Evolutionary conservation across 352 stramenopile genomes (phyloP).

Genomic region (Phytopythium kandeliae): DNA sequence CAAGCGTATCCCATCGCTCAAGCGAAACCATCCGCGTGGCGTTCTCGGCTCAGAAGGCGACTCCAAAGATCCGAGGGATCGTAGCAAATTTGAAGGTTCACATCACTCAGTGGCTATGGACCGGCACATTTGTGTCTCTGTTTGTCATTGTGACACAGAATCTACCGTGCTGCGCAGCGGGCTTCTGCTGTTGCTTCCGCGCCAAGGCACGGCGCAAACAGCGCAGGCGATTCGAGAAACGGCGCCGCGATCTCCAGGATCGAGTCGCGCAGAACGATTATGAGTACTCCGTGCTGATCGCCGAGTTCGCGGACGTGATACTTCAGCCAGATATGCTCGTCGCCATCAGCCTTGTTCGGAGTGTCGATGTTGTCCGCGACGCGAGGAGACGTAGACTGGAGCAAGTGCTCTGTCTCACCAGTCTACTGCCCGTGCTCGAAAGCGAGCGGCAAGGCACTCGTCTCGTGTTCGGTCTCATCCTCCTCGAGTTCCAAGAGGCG

Average conservation of each 20-base stretch:
- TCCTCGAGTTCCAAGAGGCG: conserved; percentile 21
- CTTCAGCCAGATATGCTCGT: conserved; percentile 37
- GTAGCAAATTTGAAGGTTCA: neutral
- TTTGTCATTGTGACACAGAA: conserved; percentile 45
- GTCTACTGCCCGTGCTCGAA: conserved; percentile 40
- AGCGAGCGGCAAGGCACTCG: conserved; percentile 36
- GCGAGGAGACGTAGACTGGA: conserved; percentile 6
- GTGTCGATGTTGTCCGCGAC: conserved; percentile 8
- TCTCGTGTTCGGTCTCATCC: conserved; percentile 45
- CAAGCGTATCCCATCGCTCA: neutral
- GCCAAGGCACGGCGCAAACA: conserved; percentile 29
- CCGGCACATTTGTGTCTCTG: conserved; percentile 6
- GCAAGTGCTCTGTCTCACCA: conserved; percentile 27
- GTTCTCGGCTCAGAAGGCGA: conserved; percentile 8
- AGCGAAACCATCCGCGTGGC: conserved; percentile 23
- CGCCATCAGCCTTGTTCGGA: conserved; percentile 20
- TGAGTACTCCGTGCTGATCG: conserved; percentile 64
- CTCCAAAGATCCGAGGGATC: conserved; percentile 1
- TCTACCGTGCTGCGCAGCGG: conserved; percentile 32
- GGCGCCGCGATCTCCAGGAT: conserved; percentile 25
- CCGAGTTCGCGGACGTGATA: conserved; percentile 36
- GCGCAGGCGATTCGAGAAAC: conserved; percentile 29
- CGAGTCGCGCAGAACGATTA: conserved; percentile 65
- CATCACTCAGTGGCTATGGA: conserved; percentile 3
- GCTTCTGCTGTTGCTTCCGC: conserved; percentile 57